Percentiles rank a stretch among this genome's conserved stretches.
Evolutionary conservation across 2,329 filamentous ascomycete genomes (phyloP).

Genomic region (Cladosporium sp.): DNA sequence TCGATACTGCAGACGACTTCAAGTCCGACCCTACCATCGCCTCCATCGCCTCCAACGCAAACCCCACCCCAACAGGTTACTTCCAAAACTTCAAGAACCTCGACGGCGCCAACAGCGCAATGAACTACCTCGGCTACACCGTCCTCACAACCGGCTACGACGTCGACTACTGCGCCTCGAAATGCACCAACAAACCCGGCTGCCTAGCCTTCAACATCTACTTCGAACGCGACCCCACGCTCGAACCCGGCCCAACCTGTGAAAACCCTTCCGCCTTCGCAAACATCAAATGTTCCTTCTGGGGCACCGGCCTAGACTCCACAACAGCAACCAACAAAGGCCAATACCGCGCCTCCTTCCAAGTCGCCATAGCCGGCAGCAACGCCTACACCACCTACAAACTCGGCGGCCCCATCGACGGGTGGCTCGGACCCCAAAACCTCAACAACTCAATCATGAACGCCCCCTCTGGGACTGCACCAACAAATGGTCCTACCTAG

Average conservation of each 20-base stretch:
- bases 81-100: slow-evolving; percentile 17
- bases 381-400: slow-evolving; percentile 30
- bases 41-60: slow-evolving; percentile 7
- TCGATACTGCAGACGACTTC: slow-evolving; percentile 7
- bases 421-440: slow-evolving; percentile 10
- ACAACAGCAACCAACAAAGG: slow-evolving; percentile 32
- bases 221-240: slow-evolving; percentile 31
- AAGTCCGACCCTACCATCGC: slow-evolving; percentile 14
- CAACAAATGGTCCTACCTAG: slow-evolving; percentile 23
- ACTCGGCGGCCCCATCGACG: slow-evolving; percentile 13
- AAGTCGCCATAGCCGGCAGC: slow-evolving; percentile 39
- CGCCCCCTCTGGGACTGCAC: slow-evolving; percentile 18
- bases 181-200: slow-evolving; percentile 17
- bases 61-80: slow-evolving; percentile 15
- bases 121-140: slow-evolving; percentile 17
- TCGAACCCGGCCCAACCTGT: slow-evolving; percentile 30
- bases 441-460: neutral
- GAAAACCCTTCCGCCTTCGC: slow-evolving; percentile 32
- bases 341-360: slow-evolving; percentile 31
- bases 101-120: slow-evolving; percentile 14
- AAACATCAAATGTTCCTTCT: slow-evolving; percentile 34
- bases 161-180: slow-evolving; percentile 16
- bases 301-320: slow-evolving; percentile 27
- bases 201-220: slow-evolving; percentile 26
- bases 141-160: slow-evolving; percentile 19